Evolutionary conservation across 2,329 filamentous ascomycete species (phyloP), one percentile per base, ranked within the genome.

Genomic region (Epichloe elymi): DNA sequence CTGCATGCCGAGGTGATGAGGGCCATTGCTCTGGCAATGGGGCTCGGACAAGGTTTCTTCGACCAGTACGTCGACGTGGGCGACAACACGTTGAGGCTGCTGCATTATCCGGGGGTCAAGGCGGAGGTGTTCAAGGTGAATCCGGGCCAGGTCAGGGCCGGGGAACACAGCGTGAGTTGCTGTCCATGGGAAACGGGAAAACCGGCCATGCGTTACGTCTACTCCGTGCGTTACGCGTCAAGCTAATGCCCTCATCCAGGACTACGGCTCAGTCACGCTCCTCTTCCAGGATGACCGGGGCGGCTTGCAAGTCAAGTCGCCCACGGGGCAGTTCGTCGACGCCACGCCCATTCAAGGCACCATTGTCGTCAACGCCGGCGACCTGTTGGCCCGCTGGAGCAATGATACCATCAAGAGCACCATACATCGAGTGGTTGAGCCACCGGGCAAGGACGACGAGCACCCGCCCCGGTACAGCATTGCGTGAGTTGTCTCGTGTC

Each of bases 331-430:
- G 0, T 95, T 90, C 60, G 81, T 95, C 39, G 80, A 95, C 61
- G 90, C 87, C 1, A 88, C 79, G 6, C 89, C 90, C 0, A 91
- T 95, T 53, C 74, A 81, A 37, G 83, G 82, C 50, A 89, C 88
- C 0, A 84, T 93, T 40, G 87, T 96, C 11, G 79, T 95, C 56
- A 96, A 96, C 61, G 89, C 89, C 0, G 90, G 89, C 1, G 90
- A 96, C 63, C 65, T 96, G 58, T 71, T 96, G 47, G 84, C 87
- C 1, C 75, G 89, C 49, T 95, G 89, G 90, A 88, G 85, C 56
- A 96, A 96, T 62, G 88, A 94, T 61, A 85, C 79, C 4, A 95
- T 96, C 69, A 89, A 86, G 70, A 91, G 86, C 63, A 96, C 90
- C 4, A 80, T 89, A 54, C 90, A 96, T 67, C 81, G 89, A 11